Percentiles rank a stretch among this genome's conserved stretches.
Evolutionary conservation across 2,329 filamentous ascomycete genomes (phyloP).

Genomic region (Ciborinia camelliae): DNA sequence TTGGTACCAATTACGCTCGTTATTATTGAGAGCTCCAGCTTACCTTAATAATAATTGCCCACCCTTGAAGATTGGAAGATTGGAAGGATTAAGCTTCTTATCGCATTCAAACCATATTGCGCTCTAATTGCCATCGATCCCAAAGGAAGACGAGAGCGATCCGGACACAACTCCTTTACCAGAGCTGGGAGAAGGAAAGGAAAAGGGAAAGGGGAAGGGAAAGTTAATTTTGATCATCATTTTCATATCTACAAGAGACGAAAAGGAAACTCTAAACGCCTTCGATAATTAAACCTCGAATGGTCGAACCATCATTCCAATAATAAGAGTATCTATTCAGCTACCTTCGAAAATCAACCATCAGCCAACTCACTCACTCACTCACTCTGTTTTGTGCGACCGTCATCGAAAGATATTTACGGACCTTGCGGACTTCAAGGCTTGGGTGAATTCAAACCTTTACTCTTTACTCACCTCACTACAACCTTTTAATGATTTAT

Average conservation of each 20-base stretch:
- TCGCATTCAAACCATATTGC: conserved; percentile 3
- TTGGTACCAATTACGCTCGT: conserved; percentile 55
- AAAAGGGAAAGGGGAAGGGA: neutral
- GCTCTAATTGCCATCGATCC: neutral
- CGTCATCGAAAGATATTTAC: neutral
- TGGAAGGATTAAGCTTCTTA: neutral
- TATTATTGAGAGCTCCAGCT: conserved; percentile 39
- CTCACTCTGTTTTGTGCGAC: neutral
- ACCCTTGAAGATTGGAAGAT: neutral
- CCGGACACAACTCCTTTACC: neutral
- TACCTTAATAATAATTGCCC: conserved; percentile 14
- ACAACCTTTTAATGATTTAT: conserved; percentile 16
- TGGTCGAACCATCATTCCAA: too few species aligned
- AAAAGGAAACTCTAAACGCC: neutral
- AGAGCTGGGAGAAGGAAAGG: neutral
- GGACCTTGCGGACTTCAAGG: neutral
- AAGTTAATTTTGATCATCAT: neutral
- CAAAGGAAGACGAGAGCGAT: conserved; percentile 2
- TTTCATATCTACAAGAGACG: neutral
- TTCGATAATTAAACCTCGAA: too few species aligned
- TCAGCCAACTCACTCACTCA: too few species aligned
- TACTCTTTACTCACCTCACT: neutral
- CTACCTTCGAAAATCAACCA: neutral
- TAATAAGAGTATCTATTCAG: neutral
- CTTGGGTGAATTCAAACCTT: neutral